These are phyloP conservation scores for Ilyonectria robusta DNA, from an alignment of 2,329 filamentous ascomycete species.

Conservation along the genomic window DNA sequence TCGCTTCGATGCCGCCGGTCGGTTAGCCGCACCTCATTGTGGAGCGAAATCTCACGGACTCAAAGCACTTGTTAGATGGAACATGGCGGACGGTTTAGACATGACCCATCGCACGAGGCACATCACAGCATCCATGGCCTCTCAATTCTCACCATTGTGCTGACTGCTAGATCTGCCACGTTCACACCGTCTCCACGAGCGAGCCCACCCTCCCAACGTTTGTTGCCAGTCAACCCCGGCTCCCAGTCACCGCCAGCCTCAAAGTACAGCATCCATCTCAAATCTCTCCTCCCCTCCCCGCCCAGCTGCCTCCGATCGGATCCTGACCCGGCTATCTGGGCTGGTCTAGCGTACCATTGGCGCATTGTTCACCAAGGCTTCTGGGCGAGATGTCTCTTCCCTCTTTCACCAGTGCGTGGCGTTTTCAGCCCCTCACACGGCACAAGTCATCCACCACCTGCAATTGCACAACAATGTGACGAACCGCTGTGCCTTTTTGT, in stretches of 20 bases:
- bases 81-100: neutral
- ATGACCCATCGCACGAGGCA: neutral
- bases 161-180: neutral
- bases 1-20: neutral
- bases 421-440: neutral
- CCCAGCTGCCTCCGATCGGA: constrained; percentile 12
- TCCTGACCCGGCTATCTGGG: constrained; percentile 17
- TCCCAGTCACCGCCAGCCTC: neutral
- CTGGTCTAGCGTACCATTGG: constrained; percentile 10
- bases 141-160: neutral
- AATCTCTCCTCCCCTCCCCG: neutral
- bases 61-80: neutral
- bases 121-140: too few species aligned
- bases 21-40: neutral
- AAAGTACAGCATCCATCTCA: neutral
- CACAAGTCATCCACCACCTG: neutral
- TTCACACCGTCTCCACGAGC: neutral
- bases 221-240: neutral
- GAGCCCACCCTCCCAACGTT: neutral
- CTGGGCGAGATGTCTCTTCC: constrained; percentile 8
- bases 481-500: neutral
- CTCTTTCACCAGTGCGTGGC: neutral
- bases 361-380: neutral
- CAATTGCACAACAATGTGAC: neutral
- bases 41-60: neutral